phyloP scores from a whole-genome alignment of 129 eudicot genomes.

The Flaveria linearis region DNA sequence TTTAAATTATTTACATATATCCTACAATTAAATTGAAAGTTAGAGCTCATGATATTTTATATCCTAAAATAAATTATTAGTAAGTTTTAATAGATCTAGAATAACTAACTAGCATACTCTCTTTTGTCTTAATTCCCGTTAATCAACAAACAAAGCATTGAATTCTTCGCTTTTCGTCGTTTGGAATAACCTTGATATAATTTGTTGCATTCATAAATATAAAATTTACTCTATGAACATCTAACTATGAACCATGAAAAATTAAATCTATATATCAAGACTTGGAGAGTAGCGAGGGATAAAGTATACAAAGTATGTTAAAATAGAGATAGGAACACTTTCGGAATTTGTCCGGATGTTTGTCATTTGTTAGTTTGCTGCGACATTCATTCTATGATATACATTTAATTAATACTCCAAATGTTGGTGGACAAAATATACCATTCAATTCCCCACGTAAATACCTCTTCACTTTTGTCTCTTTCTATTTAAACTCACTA shows the following conservation, averaged over 20 bases:
- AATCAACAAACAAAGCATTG: no score
- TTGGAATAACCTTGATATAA: no score
- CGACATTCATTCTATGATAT: constrained; percentile 41
- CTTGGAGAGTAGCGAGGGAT: constrained; percentile 39
- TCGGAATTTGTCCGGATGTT: constrained; percentile 38
- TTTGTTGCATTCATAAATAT: no score
- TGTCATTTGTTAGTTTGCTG: constrained; percentile 38
- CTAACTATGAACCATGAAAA: background rate
- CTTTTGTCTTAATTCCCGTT: no score
- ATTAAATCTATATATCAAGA: constrained; percentile 11
- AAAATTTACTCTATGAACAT: background rate
- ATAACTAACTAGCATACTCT: no score
- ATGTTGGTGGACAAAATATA: constrained; percentile 12
- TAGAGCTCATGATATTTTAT: no score
- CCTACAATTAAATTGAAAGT: no score
- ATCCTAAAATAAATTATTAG: no score
- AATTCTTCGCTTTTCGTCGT: no score
- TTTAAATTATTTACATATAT: no score
- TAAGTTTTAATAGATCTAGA: no score
- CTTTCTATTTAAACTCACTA: background rate
- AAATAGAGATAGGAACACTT: constrained; percentile 39
- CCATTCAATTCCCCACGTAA: constrained; percentile 23
- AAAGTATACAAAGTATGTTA: constrained; percentile 25
- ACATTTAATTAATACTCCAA: constrained; percentile 10
- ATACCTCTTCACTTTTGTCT: constrained; percentile 14